phyloP scores from a whole-genome alignment of 352 stramenopile species.

The Phytophthora quininea region DNA sequence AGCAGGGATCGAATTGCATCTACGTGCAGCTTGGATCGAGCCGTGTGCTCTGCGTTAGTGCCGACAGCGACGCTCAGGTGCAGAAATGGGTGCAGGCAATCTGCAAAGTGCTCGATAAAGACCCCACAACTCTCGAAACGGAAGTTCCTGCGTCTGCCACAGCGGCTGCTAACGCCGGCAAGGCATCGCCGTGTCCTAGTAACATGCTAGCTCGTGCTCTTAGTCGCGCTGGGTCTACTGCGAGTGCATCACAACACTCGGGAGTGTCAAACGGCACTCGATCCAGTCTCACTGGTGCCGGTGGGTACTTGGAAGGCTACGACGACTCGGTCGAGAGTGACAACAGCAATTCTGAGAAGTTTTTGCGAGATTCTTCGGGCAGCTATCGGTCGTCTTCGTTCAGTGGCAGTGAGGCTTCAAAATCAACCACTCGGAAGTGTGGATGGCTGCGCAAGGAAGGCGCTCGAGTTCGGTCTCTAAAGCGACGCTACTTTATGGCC shows the following conservation, averaged over 20 bases:
- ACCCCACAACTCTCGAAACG: slow-evolving; percentile 35
- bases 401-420: slow-evolving; percentile 9
- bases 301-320: slow-evolving; percentile 33
- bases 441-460: slow-evolving; percentile 86
- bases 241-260: slow-evolving; percentile 18
- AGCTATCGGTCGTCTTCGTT: slow-evolving; percentile 20
- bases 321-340: slow-evolving; percentile 22
- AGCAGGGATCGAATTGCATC: slow-evolving; percentile 50
- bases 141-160: slow-evolving; percentile 10
- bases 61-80: slow-evolving; percentile 57
- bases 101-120: slow-evolving; percentile 58
- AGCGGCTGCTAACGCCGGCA: neutral
- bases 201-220: slow-evolving; percentile 37
- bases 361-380: slow-evolving; percentile 18
- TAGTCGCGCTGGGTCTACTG: slow-evolving; percentile 39
- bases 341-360: slow-evolving; percentile 16
- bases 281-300: slow-evolving; percentile 25
- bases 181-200: neutral
- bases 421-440: slow-evolving; percentile 44
- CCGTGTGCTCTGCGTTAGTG: slow-evolving; percentile 66
- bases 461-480: slow-evolving; percentile 69
- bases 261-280: slow-evolving; percentile 13
- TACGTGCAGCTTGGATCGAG: slow-evolving; percentile 73
- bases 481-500: slow-evolving; percentile 79
- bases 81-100: slow-evolving; percentile 71